A percentile compares a stretch with the other conserved stretches of the same genome.
These are phyloP conservation scores for Schwanniomyces polymorphus DNA, from an alignment of 805 yeast genomes.

Conservation along the genomic window DNA sequence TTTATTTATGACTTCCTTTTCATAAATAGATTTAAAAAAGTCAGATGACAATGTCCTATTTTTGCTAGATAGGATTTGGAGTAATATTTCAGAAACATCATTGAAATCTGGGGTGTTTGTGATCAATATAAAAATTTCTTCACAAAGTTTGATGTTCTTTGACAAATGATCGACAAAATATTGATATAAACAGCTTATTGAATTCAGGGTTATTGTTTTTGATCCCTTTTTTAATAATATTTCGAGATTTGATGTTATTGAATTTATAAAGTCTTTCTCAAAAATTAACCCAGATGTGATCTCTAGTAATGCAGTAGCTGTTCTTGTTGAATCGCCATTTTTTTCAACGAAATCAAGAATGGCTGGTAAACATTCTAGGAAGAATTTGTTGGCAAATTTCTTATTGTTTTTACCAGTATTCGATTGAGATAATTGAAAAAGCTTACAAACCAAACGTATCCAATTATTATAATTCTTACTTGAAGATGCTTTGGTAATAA, in stretches of 20 bases:
- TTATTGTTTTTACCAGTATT: constrained; percentile 25
- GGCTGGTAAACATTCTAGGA: constrained; percentile 20
- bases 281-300: constrained; percentile 11
- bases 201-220: constrained; percentile 7
- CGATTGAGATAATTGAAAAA: constrained; percentile 23
- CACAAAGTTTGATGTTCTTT: constrained; percentile 42
- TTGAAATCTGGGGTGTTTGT: constrained; percentile 31
- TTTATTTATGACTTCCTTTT: constrained; percentile 18
- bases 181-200: constrained; percentile 18
- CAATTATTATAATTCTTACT: constrained; percentile 15
- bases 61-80: constrained; percentile 46
- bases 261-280: constrained; percentile 8
- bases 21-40: constrained; percentile 46
- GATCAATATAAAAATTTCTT: constrained; percentile 47
- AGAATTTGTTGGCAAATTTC: constrained; percentile 27
- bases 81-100: constrained; percentile 38
- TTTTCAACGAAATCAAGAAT: constrained; percentile 6
- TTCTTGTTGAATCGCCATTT: neutral
- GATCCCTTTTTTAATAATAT: constrained; percentile 22
- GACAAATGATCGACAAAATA: constrained; percentile 28
- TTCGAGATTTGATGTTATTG: constrained; percentile 28
- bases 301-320: neutral
- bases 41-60: constrained; percentile 55
- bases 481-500: constrained; percentile 7
- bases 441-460: constrained; percentile 20